These are phyloP conservation scores for Trichoderma lentiforme DNA, from an alignment of 2,329 filamentous ascomycete genomes.

Conservation along the genomic window DNA sequence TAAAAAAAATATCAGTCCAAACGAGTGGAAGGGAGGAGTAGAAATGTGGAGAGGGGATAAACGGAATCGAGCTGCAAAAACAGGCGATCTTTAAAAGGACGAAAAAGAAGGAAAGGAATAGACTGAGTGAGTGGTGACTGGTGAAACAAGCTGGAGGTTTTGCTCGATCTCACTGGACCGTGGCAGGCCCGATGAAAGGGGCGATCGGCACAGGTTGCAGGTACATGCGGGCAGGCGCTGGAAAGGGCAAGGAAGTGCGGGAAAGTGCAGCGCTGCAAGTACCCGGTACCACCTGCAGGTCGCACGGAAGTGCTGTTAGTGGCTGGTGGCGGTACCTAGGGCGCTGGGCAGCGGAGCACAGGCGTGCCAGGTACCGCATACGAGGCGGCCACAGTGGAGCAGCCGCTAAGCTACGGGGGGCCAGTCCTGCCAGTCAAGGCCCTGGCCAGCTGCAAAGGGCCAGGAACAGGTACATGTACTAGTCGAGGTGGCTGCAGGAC, in stretches of 20 bases:
- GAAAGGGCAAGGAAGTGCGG: neutral
- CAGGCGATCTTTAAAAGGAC: neutral
- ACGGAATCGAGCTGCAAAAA: conserved; percentile 9
- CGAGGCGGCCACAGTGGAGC: conserved; percentile 17
- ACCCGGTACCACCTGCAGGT: neutral
- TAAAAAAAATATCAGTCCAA: conserved; percentile 1
- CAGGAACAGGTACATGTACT: neutral
- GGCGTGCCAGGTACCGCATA: conserved; percentile 9
- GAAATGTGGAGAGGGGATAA: conserved; percentile 6
- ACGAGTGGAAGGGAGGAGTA: conserved; percentile 6
- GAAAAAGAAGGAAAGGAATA: conserved; percentile 11
- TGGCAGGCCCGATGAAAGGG: conserved; percentile 11
- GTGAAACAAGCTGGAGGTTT: neutral
- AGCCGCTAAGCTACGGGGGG: conserved; percentile 3
- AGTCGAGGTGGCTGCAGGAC: neutral
- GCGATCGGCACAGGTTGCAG: neutral
- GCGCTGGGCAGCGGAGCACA: neutral
- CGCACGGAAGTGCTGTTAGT: neutral
- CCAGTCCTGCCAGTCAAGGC: neutral
- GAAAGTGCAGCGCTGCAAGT: neutral
- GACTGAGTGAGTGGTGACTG: neutral
- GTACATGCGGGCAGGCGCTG: neutral
- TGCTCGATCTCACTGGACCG: conserved; percentile 3
- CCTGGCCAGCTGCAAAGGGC: neutral
- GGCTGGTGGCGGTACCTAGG: neutral